Evolutionary conservation across 805 yeast species (phyloP).

Genomic region (Yarrowia alimentaria): DNA sequence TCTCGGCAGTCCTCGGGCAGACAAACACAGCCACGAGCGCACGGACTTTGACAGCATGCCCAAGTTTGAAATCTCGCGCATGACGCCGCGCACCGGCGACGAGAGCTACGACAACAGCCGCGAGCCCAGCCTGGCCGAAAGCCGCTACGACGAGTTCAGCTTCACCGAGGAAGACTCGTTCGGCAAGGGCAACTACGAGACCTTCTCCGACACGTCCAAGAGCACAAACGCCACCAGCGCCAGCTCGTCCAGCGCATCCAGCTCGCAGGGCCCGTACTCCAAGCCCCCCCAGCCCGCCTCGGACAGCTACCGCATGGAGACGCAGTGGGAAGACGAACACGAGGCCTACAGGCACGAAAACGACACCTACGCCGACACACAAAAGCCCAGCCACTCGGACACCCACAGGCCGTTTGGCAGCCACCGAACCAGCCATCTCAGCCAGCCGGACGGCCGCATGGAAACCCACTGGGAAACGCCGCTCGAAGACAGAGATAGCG

Average conservation of each 20-base stretch:
- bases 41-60: conserved; percentile 7
- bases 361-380: conserved; percentile 3
- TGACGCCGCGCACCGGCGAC: no score
- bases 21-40: neutral
- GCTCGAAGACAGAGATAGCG: conserved; percentile 17
- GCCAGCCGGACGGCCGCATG: conserved; percentile 19
- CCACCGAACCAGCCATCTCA: conserved; percentile 3
- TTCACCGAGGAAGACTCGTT: conserved; percentile 11
- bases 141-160: conserved; percentile 11
- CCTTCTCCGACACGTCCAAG: no score
- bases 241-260: neutral
- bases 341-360: neutral
- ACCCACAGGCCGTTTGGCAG: conserved; percentile 6
- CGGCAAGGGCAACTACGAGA: neutral
- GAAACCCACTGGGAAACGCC: conserved; percentile 19
- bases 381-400: conserved; percentile 20
- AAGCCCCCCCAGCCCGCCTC: no score
- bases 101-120: no score
- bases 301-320: conserved; percentile 1
- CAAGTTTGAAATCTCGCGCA: conserved; percentile 15
- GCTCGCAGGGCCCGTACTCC: no score
- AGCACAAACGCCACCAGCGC: neutral
- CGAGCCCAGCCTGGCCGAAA: no score
- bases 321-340: conserved; percentile 10
- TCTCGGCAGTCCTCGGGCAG: conserved; percentile 8